Evolutionary conservation across 148 eudicot genomes (phyloP).

Genomic region (Nepenthes gracilis): DNA sequence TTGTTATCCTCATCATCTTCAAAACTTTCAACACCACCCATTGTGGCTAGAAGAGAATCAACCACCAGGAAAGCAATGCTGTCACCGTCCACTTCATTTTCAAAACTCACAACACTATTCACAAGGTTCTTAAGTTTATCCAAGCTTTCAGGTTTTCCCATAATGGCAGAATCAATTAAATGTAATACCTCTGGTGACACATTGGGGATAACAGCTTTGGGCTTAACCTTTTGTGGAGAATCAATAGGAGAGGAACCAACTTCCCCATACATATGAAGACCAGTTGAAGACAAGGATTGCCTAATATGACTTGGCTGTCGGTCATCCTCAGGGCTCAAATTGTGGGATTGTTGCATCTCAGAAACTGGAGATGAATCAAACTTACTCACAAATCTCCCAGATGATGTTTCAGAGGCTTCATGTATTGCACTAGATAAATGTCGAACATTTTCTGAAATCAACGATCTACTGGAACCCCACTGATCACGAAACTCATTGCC

Average conservation of each 20-base stretch:
- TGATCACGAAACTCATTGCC: constrained; percentile 12
- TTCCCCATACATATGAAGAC: constrained; percentile 36
- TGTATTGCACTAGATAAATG: constrained; percentile 33
- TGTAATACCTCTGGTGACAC: constrained; percentile 95
- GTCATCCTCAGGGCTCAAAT: constrained; percentile 33
- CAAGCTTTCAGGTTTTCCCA: constrained; percentile 96
- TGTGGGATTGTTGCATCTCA: constrained; percentile 24
- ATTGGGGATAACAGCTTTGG: constrained; percentile 60
- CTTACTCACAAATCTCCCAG: constrained; percentile 19
- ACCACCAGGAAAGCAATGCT: constrained; percentile 67
- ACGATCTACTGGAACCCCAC: constrained; percentile 16
- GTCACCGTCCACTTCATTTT: constrained; percentile 50
- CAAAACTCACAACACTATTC: constrained; percentile 64
- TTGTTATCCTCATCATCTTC: constrained; percentile 86
- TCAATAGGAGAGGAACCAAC: constrained; percentile 36
- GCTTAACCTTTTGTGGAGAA: constrained; percentile 55
- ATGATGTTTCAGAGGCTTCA: constrained; percentile 30
- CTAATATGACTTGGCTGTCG: constrained; percentile 17
- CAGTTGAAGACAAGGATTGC: constrained; percentile 30
- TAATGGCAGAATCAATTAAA: constrained; percentile 94
- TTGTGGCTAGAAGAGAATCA: constrained; percentile 95
- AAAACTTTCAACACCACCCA: constrained; percentile 99
- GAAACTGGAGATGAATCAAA: constrained; percentile 28
- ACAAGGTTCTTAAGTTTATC: constrained; percentile 76
- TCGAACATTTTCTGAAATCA: constrained; percentile 21